Evolutionary conservation across 1,284 basidiomycete species (phyloP).

Genomic region (Fistulina hepatica): DNA sequence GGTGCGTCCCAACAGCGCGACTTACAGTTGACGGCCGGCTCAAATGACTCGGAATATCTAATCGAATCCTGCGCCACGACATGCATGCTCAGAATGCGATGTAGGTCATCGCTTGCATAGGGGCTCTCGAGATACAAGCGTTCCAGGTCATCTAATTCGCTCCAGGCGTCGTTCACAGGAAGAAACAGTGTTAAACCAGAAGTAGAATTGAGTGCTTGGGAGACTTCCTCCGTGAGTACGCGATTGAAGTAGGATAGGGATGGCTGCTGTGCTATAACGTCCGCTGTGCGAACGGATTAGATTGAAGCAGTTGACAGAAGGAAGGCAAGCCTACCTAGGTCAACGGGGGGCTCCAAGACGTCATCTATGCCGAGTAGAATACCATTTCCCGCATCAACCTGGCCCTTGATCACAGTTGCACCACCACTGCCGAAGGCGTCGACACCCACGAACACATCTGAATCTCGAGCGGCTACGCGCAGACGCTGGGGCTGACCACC

Average conservation of each 20-base stretch:
- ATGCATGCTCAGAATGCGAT: conserved; percentile 70
- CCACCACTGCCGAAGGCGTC: conserved; percentile 68
- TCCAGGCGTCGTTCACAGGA: conserved; percentile 77
- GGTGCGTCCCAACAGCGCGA: conserved; percentile 9
- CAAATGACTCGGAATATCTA: conserved; percentile 54
- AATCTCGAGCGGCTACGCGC: conserved; percentile 44
- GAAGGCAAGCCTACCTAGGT: conserved; percentile 43
- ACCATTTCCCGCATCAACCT: conserved; percentile 61
- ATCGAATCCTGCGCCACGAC: conserved; percentile 48
- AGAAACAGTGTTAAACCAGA: conserved; percentile 84
- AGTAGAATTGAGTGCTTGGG: conserved; percentile 44
- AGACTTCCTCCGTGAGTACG: conserved; percentile 49
- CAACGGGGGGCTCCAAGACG: conserved; percentile 68
- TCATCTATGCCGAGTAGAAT: conserved; percentile 65
- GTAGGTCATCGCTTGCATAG: conserved; percentile 72
- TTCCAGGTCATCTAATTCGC: conserved; percentile 53
- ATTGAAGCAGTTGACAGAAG: conserved; percentile 10
- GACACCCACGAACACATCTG: conserved; percentile 51
- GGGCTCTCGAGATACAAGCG: conserved; percentile 78
- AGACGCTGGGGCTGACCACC: conserved; percentile 78
- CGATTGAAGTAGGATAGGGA: conserved; percentile 61
- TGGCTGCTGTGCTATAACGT: conserved; percentile 44
- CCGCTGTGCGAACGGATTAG: conserved; percentile 31
- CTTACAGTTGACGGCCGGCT: conserved; percentile 45
- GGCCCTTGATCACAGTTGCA: conserved; percentile 43